Conservation (phyloP, 1,284 basidiomycete genomes). For the Salmacisia buchloeana region DNA sequence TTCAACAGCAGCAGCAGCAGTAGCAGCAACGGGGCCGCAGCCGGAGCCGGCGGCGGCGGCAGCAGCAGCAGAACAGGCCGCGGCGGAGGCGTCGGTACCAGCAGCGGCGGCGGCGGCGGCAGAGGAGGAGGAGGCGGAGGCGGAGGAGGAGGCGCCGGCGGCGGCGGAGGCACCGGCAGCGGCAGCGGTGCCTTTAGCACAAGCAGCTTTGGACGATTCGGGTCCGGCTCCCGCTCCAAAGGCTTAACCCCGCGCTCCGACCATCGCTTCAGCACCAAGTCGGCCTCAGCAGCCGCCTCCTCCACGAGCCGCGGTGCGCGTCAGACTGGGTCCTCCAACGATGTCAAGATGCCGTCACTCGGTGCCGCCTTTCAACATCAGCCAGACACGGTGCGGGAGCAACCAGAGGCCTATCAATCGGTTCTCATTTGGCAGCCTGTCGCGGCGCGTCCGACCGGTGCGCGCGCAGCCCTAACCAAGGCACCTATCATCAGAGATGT, state of each 20-base stretch:
- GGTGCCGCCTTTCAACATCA: background rate
- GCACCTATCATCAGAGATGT: background rate
- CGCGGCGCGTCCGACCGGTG: background rate
- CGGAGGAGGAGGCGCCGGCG: too few species aligned
- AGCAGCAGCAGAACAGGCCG: too few species aligned
- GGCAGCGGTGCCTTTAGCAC: too few species aligned
- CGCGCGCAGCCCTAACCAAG: background rate
- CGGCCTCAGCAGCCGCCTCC: background rate
- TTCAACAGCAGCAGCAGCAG: background rate
- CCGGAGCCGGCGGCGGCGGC: too few species aligned
- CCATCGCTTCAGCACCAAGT: background rate
- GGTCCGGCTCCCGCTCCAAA: too few species aligned
- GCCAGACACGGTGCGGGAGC: background rate
- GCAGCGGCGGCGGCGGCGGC: too few species aligned
- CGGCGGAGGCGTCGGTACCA: too few species aligned
- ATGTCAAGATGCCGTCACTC: background rate
- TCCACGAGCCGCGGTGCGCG: background rate
- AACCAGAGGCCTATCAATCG: background rate
- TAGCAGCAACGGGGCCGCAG: background rate
- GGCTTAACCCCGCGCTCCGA: background rate
- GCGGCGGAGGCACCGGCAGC: too few species aligned
- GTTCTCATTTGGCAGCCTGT: slow-evolving; percentile 1
- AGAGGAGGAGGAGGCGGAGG: too few species aligned
- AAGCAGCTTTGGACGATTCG: too few species aligned
- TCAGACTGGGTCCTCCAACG: background rate